Conservation (phyloP, 805 yeast species). For the Wickerhamomyces chambardii region DNA sequence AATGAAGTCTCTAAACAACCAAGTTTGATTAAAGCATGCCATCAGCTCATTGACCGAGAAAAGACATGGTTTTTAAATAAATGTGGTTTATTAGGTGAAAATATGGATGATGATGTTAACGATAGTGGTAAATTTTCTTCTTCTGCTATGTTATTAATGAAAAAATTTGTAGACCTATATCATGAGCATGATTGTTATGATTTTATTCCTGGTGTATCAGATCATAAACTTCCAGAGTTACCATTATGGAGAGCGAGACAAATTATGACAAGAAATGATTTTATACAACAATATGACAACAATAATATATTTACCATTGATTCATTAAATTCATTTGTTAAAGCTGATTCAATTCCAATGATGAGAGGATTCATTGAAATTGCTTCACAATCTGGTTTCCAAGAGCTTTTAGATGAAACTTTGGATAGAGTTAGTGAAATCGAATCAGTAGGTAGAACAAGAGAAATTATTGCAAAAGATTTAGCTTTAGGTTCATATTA, state of each 20-base stretch:
- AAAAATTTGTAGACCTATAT: conserved; percentile 57
- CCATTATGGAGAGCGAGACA: conserved; percentile 83
- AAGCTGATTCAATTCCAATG: conserved; percentile 83
- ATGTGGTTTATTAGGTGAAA: conserved; percentile 67
- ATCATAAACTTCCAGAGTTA: conserved; percentile 57
- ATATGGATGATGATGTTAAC: conserved; percentile 88
- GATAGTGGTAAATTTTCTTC: conserved; percentile 70
- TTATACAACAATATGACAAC: conserved; percentile 65
- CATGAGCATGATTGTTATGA: conserved; percentile 25
- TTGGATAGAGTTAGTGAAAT: conserved; percentile 63
- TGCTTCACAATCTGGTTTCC: conserved; percentile 61
- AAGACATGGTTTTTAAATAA: conserved; percentile 82
- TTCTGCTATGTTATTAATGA: conserved; percentile 65
- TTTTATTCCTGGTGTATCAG: conserved; percentile 8
- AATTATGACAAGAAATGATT: conserved; percentile 80
- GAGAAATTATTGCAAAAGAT: conserved; percentile 69
- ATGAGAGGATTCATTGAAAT: conserved; percentile 84
- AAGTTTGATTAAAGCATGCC: conserved; percentile 53
- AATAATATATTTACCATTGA: conserved; percentile 76
- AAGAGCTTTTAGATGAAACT: conserved; percentile 55
- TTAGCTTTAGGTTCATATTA: conserved; percentile 43
- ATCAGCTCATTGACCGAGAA: conserved; percentile 66
- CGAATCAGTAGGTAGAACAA: conserved; percentile 68
- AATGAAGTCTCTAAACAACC: conserved; percentile 56
- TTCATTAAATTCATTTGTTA: conserved; percentile 50